Evolutionary conservation across 139 green algal genomes (phyloP), one percentile per base, ranked within the genome.

Genomic region (Volvox africanus): DNA sequence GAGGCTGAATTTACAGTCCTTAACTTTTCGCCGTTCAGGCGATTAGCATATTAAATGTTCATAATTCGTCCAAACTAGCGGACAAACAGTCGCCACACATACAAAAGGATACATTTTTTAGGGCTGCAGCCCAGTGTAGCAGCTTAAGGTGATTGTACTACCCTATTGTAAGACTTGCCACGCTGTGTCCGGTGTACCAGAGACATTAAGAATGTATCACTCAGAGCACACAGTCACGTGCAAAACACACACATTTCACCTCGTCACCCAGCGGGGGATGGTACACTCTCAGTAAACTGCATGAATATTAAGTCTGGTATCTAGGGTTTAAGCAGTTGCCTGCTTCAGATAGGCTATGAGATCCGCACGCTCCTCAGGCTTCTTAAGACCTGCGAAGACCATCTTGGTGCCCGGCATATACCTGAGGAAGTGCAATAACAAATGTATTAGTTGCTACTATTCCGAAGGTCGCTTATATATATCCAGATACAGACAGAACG

Each of bases 351-450:
- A 98, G 1, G 97, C 96, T 80, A 99, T 99, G 22, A 99, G 92
- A 92, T 97, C 95, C 16, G 95, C 93, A 21, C 96, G 96, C 71
- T 99, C 97, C 89, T 99, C 95, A 0, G 96, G 96, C 95, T 99
- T 99, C 95, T 99, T 99, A 50, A 99, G 93, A 19, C 98, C 98
- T 36, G 98, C 97, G 92, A 99, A 99, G 67, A 99, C 98, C 98
- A 99, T 99, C 96, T 99, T 99, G 30, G 96, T 99, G 62, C 98
- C 98, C 14, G 86, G 69, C 50, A 90, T 90, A 71, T 62, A 90
- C 86, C 86, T 96, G 96, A 12, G 5, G 9, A 73, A 17, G 62
- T 17, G 19, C 17, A 69, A 69, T 69, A 69, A 19, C 17, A 17
- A n/a, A n/a, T n/a, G n/a, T n/a, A n/a, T n/a, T n/a, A n/a, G n/a